A percentile compares a stretch with the other conserved stretches of the same genome.
phyloP scores from a whole-genome alignment of 768 basidiomycete species.

The Amanita rimosa region DNA sequence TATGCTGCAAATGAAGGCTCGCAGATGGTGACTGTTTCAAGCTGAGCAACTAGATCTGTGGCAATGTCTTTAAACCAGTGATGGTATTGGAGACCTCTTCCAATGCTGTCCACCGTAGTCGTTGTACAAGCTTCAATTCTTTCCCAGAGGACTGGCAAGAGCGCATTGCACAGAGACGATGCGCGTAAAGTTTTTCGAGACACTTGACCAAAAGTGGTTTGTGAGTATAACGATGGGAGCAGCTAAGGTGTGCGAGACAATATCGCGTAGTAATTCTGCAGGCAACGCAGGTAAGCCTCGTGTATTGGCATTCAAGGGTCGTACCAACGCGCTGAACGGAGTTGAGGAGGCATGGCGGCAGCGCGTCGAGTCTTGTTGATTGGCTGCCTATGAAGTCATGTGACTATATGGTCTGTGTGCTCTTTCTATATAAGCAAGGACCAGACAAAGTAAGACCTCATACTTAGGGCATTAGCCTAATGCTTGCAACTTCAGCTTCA shows the following conservation, averaged over 20 bases:
- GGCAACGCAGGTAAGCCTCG: too few relatives aligned
- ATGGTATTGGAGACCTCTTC: background rate
- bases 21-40: slow-evolving; percentile 16
- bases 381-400: too few relatives aligned
- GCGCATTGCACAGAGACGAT: slow-evolving; percentile 12
- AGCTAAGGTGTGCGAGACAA: slow-evolving; percentile 11
- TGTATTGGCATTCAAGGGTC: too few relatives aligned
- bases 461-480: too few relatives aligned
- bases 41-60: slow-evolving; percentile 10
- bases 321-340: too few relatives aligned
- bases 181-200: slow-evolving; percentile 8
- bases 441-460: too few relatives aligned
- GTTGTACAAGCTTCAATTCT: slow-evolving; percentile 13
- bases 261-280: slow-evolving; percentile 16
- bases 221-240: slow-evolving; percentile 3
- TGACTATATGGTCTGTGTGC: too few relatives aligned
- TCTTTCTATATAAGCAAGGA: too few relatives aligned
- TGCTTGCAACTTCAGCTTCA: too few relatives aligned
- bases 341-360: too few relatives aligned
- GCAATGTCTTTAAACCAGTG: slow-evolving; percentile 6
- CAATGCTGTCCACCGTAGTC: background rate
- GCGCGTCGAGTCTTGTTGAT: too few relatives aligned
- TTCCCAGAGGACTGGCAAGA: slow-evolving; percentile 12
- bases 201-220: background rate
- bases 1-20: slow-evolving; percentile 12